phyloP scores from a whole-genome alignment of 768 basidiomycete genomes.

The Lenzites betulinus region DNA sequence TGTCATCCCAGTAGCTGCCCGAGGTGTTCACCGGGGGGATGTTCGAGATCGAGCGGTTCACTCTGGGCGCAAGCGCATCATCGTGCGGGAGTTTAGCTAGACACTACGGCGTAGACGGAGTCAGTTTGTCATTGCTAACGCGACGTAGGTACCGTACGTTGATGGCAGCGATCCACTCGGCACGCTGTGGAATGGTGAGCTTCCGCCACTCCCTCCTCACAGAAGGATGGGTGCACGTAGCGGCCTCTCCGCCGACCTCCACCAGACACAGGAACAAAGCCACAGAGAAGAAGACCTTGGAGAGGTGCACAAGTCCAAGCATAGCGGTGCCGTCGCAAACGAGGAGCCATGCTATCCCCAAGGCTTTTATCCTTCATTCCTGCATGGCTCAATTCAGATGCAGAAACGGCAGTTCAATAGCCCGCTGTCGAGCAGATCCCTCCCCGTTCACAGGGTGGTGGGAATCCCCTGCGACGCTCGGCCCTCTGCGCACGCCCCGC shows the following conservation, averaged over 20 bases:
- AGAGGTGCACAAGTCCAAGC: neutral
- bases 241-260: neutral
- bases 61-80: slow-evolving; percentile 8
- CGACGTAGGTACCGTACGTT: slow-evolving; percentile 21
- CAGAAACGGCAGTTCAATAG: neutral
- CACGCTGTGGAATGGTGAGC: slow-evolving; percentile 17
- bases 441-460: neutral
- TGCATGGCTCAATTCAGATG: neutral
- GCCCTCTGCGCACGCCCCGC: no score
- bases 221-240: slow-evolving; percentile 21
- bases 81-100: slow-evolving; percentile 6
- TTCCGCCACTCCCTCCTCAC: slow-evolving; percentile 30
- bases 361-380: slow-evolving; percentile 1
- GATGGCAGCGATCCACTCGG: slow-evolving; percentile 29
- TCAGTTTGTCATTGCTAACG: no score
- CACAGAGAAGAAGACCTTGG: neutral
- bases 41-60: slow-evolving; percentile 12
- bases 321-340: neutral
- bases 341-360: neutral
- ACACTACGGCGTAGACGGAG: no score
- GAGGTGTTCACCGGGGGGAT: slow-evolving; percentile 17
- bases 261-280: slow-evolving; percentile 6
- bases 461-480: slow-evolving; percentile 2
- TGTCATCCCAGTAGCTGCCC: slow-evolving; percentile 22
- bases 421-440: neutral